Percentiles rank a stretch among this genome's conserved stretches.
Conservation (phyloP, 139 green algal species). For the Micractinium conductrix region DNA sequence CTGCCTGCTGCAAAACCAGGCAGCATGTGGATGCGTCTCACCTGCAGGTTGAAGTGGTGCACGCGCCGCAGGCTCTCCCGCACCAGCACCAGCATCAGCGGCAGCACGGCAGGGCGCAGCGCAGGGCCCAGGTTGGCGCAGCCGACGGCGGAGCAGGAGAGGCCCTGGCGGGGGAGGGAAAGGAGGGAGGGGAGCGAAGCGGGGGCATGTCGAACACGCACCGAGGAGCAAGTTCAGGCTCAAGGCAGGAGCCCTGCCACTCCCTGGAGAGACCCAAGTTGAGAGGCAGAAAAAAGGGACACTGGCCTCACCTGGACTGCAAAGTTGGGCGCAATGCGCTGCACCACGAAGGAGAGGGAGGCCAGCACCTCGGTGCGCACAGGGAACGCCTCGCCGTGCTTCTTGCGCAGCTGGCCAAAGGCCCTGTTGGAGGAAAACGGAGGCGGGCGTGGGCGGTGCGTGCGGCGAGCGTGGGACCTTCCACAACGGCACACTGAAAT, state of each 20-base stretch:
- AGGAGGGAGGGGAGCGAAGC: too few species aligned
- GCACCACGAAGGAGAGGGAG: background rate
- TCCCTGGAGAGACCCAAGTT: too few species aligned
- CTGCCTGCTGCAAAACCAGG: too few species aligned
- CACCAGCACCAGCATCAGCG: slow-evolving; percentile 9
- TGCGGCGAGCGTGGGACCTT: background rate
- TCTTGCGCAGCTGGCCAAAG: slow-evolving; percentile 13
- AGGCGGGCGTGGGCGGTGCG: background rate
- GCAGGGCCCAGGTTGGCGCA: slow-evolving; percentile 17
- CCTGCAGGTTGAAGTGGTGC: slow-evolving; percentile 7
- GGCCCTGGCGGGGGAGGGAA: slow-evolving; percentile 4
- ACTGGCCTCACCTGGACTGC: background rate
- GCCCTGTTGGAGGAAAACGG: background rate
- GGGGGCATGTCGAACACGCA: too few species aligned
- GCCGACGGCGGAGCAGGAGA: background rate
- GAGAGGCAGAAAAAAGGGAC: too few species aligned
- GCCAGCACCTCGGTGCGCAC: slow-evolving; percentile 16
- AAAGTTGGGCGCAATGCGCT: background rate
- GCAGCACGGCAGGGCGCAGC: background rate
- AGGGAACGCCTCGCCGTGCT: slow-evolving; percentile 17
- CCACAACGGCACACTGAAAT: background rate
- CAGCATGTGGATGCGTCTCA: too few species aligned
- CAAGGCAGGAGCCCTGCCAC: too few species aligned
- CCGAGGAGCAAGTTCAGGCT: too few species aligned
- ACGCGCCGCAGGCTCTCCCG: background rate